A percentile compares a stretch with the other conserved stretches of the same genome.
phyloP scores from a whole-genome alignment of 2,329 filamentous ascomycete genomes.

The Exophiala lecanii-corni region DNA sequence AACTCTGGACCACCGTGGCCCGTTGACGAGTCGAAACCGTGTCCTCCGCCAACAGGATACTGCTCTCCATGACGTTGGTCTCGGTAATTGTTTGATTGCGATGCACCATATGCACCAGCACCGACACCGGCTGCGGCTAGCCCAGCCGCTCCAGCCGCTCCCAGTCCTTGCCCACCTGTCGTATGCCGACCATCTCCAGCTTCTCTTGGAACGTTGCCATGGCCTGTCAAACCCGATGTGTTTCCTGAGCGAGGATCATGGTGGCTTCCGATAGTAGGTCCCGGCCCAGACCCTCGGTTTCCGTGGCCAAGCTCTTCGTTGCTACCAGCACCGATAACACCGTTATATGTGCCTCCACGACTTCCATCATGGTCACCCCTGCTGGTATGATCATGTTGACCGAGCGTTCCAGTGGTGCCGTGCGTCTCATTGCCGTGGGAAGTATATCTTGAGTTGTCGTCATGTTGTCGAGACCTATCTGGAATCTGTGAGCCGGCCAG shows the following conservation, averaged over 20 bases:
- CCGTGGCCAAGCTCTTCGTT: neutral
- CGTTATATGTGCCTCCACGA: constrained; percentile 1
- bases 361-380: neutral
- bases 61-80: too few species aligned
- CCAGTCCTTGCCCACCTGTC: neutral
- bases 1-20: neutral
- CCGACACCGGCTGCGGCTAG: neutral
- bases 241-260: neutral
- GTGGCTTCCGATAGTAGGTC: neutral
- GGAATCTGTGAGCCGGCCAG: neutral
- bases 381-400: neutral
- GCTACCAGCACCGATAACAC: neutral
- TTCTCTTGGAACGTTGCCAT: neutral
- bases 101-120: neutral
- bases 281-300: neutral
- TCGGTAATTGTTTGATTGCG: too few species aligned
- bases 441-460: neutral
- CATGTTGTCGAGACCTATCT: neutral
- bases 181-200: neutral
- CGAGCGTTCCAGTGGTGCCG: constrained; percentile 1
- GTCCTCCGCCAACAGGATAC: too few species aligned
- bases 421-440: too few species aligned
- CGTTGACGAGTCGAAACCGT: neutral
- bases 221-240: neutral
- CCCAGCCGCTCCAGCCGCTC: too few species aligned